These are phyloP conservation scores for Chytriomyces confervae DNA, from an alignment of 192 early-diverging fungal species.

Conservation along the genomic window DNA sequence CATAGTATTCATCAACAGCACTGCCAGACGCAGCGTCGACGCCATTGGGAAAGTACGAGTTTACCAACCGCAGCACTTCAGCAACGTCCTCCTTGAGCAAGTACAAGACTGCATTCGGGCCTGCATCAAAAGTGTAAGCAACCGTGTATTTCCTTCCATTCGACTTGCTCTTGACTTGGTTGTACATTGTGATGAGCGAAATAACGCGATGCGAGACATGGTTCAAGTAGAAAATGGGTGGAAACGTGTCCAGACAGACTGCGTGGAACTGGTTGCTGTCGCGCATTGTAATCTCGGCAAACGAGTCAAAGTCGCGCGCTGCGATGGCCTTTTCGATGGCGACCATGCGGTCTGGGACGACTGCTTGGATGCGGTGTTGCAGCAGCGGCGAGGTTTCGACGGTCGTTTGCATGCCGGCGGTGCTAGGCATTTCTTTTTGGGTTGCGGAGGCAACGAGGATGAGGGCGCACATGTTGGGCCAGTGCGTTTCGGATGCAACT, in stretches of 20 bases:
- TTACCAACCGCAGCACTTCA: constrained; percentile 83
- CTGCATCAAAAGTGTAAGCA: constrained; percentile 99
- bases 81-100: constrained; percentile 78
- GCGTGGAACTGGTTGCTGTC: constrained; percentile 99
- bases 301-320: constrained; percentile 81
- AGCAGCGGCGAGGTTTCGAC: constrained; percentile 90
- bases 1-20: constrained; percentile 50
- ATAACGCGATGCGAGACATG: constrained; percentile 92
- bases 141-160: constrained; percentile 65
- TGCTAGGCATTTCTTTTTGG: constrained; percentile 89
- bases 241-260: constrained; percentile 97
- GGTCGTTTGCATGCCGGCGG: constrained; percentile 96
- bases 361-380: constrained; percentile 77
- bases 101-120: constrained; percentile 98
- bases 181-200: constrained; percentile 84
- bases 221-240: constrained; percentile 98
- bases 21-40: neutral
- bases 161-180: constrained; percentile 46
- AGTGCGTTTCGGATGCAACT: constrained; percentile 87
- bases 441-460: constrained; percentile 93
- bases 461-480: constrained; percentile 95
- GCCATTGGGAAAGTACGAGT: constrained; percentile 79
- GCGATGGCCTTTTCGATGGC: constrained; percentile 88
- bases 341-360: constrained; percentile 91
- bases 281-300: constrained; percentile 95